These are phyloP conservation scores for Magnolia sinica DNA, from an alignment of 164 flowering plant species.

Conservation along the genomic window DNA sequence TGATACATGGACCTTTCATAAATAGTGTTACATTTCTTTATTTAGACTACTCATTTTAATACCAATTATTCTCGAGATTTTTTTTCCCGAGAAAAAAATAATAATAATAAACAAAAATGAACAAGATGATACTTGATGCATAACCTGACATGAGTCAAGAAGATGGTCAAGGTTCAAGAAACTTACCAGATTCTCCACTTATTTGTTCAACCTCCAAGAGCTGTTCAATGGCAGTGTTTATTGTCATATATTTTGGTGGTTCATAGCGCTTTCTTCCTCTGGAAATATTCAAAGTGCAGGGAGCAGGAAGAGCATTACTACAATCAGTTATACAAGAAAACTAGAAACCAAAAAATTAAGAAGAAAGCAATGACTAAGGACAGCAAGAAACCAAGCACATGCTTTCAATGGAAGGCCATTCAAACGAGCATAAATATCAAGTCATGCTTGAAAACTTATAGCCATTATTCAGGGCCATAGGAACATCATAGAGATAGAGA, in stretches of 20 bases:
- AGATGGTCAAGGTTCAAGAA: background rate
- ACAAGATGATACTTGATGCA: background rate
- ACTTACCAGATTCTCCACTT: conserved; percentile 59
- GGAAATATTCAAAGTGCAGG: conserved; percentile 17
- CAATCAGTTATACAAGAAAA: background rate
- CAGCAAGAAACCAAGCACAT: background rate
- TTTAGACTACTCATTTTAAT: no score
- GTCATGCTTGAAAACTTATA: background rate
- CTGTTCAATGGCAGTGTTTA: conserved; percentile 86
- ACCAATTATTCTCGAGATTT: no score
- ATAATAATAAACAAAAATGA: background rate
- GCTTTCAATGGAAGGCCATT: background rate
- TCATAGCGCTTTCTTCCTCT: conserved; percentile 87
- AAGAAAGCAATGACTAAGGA: background rate
- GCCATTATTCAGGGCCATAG: background rate
- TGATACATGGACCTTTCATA: no score
- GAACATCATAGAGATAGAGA: background rate
- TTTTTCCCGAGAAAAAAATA: no score
- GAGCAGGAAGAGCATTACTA: background rate
- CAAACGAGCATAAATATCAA: background rate
- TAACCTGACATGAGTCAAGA: background rate
- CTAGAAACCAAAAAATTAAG: background rate
- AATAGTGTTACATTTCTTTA: no score
- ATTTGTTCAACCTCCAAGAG: conserved; percentile 72
- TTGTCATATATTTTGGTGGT: conserved; percentile 85